Base-by-base conservation (phyloP, 805 yeast genomes). In the Saccharomycopsis lassenensis region DNA sequence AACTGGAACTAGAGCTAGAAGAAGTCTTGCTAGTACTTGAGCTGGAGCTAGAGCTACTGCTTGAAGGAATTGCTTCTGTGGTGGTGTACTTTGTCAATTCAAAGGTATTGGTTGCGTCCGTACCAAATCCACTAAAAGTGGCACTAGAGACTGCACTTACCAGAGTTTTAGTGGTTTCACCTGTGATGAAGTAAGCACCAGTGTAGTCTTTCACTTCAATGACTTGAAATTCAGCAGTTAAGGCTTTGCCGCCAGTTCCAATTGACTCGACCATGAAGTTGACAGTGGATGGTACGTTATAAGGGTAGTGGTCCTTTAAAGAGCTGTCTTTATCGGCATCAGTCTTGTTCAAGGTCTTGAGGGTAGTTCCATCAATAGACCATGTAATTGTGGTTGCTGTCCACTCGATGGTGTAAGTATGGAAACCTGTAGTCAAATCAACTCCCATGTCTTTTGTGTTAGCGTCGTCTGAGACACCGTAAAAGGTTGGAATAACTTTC, bases 211-310 rank as follows among this genome's bases (percentile, higher is more conserved):
- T 35, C 14, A 29, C 11, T 11, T 30, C 18, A 14, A 39, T 31
- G 25, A 24, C 21, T 15, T 26, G n/a, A 26, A 28, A 20, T 10
- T 27, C 7, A 10, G 36, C 24, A 25, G 14, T 15, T 15, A 8
- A 16, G 22, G 36, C 20, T 16, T 7, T 8, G n/a, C 28, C 27
- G 3, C 11, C 30, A 8, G 24, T 19, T 20, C 31, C 16, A 19
- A 29, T 27, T 11, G 24, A 16, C 26, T 41, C 45, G 16, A 41
- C 12, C 42, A 37, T 41, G 20, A 37, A 35, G 27, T 41, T 41
- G 7, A 41, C 22, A 22, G 42, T 38, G 11, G 40, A 31, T 12
- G 35, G 41, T 12, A 28, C 29, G 15, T 31, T 35, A 10, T 20
- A 27, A 11, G 45, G 45, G 15, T 32, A 41, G 22, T 38, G 29